A percentile compares a stretch with the other conserved stretches of the same genome.
Conservation (phyloP, 768 basidiomycete genomes). For the Daedalea quercina region DNA sequence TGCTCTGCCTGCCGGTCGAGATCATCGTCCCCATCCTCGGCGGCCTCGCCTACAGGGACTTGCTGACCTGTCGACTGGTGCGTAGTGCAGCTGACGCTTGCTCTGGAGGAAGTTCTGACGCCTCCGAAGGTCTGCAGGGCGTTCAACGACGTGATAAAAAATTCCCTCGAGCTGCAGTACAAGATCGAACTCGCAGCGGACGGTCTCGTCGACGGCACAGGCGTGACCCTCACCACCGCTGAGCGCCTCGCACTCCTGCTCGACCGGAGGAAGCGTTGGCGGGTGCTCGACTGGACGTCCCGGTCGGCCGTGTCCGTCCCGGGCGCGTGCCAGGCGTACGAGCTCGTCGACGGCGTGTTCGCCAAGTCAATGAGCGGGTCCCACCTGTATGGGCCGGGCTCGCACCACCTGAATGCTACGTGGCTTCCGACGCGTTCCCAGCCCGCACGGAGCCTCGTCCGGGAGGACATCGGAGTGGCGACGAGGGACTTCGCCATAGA, state of each 20-base stretch:
- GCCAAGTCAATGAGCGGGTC: constrained; percentile 28
- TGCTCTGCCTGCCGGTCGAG: constrained; percentile 15
- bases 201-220: constrained; percentile 19
- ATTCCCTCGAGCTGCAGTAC: constrained; percentile 24
- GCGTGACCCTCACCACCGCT: constrained; percentile 12
- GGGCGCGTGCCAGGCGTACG: constrained; percentile 43
- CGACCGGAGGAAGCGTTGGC: constrained; percentile 31
- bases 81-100: background rate
- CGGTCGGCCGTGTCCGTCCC: constrained; percentile 23
- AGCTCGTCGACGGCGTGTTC: constrained; percentile 55
- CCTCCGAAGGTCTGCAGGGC: constrained; percentile 18
- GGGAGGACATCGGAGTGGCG: constrained; percentile 31
- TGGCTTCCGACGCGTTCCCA: constrained; percentile 18
- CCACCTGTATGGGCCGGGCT: constrained; percentile 5
- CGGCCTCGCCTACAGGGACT: constrained; percentile 8
- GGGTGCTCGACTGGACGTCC: constrained; percentile 21
- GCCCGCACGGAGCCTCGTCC: constrained; percentile 14
- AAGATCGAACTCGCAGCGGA: constrained; percentile 26
- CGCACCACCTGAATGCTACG: constrained; percentile 19
- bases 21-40: constrained; percentile 12
- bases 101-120: background rate
- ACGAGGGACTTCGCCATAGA: constrained; percentile 60
- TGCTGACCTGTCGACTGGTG: constrained; percentile 12
- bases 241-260: constrained; percentile 29
- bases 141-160: constrained; percentile 13